Evolutionary conservation across 2,329 filamentous ascomycete species (phyloP), one percentile per base, ranked within the genome.

Genomic region (Diaporthe humulicola): DNA sequence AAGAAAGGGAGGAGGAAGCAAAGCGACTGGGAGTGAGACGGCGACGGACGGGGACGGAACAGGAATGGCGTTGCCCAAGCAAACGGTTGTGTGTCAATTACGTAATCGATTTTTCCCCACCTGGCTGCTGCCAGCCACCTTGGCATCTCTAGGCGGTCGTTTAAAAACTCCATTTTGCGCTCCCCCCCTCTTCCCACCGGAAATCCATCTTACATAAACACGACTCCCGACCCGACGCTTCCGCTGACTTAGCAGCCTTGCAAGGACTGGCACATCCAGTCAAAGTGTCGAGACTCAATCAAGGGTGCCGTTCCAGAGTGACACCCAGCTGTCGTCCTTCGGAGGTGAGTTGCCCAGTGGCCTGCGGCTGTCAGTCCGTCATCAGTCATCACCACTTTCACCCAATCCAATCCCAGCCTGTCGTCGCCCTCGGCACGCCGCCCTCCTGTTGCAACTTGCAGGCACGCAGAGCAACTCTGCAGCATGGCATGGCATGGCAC

Each of bases 161-260:
- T 61, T 73, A 75, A 75, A 70, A 54, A 66, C 73, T 57, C 54
- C 61, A 57, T 52, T 61, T 58, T 38, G 50, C 36, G 38, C 74
- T 50, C 52, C 42, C 61, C 48, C 38, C 61, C 40, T 28, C 40
- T 50, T 71, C 66, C 54, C 70, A 48, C 66, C 48, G 15, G 8
- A 54, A 69, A 28, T n/a, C 58, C 71, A 76, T 76, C 74, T 76
- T 76, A 76, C 74, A 76, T 76, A 76, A 75, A 76, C 74, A 76
- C 72, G 52, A 58, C 40, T 50, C 50, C 45, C 69, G n/a, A n/a
- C n/a, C 57, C 71, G 70, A 61, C 67, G 61, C 52, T 58, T 48
- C 60, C 73, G 75, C 75, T 76, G 75, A 76, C 75, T 76, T 76
- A 76, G 75, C 75, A 76, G 52, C 52, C 25, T 73, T 66, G 70